Percentiles rank a stretch among this genome's conserved stretches.
Conservation (phyloP, 352 stramenopile species). For the Pythium monospermum region DNA sequence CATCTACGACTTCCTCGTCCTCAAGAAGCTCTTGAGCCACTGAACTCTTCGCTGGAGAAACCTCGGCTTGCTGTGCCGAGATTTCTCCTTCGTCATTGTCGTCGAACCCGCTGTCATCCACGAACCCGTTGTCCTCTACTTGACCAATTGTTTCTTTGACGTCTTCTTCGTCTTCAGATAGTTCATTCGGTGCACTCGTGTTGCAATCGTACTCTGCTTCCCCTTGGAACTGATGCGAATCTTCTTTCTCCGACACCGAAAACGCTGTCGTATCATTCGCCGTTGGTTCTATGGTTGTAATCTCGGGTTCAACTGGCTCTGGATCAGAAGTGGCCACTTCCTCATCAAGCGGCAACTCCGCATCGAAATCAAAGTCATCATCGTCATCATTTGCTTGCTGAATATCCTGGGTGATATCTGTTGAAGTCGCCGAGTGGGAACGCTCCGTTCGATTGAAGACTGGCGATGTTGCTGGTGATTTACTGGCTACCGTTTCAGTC, state of each 20-base stretch:
- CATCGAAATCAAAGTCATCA: neutral
- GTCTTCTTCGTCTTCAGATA: constrained; percentile 2
- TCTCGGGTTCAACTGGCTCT: too few relatives aligned
- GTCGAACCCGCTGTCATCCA: too few relatives aligned
- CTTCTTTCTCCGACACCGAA: neutral
- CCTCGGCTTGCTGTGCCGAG: neutral
- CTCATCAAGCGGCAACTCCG: neutral
- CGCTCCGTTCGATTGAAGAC: neutral
- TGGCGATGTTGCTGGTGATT: neutral
- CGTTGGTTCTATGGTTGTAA: too few relatives aligned
- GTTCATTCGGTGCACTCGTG: neutral
- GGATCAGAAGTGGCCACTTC: too few relatives aligned
- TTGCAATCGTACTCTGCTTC: too few relatives aligned
- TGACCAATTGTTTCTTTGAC: constrained; percentile 11
- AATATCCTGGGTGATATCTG: neutral
- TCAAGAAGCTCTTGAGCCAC: too few relatives aligned
- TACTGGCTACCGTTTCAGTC: neutral
- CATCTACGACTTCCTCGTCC: too few relatives aligned
- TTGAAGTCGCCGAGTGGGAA: neutral
- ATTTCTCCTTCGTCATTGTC: neutral
- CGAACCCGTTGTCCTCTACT: neutral
- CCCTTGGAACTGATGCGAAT: neutral
- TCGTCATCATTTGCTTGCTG: constrained; percentile 5
- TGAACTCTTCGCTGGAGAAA: too few relatives aligned
- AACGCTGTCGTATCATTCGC: constrained; percentile 8